These are phyloP conservation scores for Sechiopsis laciniata DNA, from an alignment of 306 rosid genomes.

Conservation along the genomic window DNA sequence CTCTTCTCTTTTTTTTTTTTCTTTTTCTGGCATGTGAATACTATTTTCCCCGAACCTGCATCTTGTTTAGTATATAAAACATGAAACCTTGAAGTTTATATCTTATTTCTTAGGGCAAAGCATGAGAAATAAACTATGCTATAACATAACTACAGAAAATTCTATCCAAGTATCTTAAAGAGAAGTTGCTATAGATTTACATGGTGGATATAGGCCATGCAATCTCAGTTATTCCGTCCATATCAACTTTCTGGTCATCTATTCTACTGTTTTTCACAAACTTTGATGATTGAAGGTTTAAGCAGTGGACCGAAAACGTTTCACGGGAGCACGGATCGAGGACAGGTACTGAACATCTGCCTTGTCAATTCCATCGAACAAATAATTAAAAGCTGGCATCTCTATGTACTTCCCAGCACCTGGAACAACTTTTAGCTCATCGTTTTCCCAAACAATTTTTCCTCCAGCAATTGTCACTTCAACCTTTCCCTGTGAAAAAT, in stretches of 20 bases:
- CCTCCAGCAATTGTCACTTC: slow-evolving; percentile 91
- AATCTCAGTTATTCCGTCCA: neutral
- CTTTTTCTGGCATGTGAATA: slow-evolving; percentile 9
- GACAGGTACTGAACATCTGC: slow-evolving; percentile 55
- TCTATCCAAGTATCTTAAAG: neutral
- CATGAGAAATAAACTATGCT: neutral
- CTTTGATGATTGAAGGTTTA: slow-evolving; percentile 17
- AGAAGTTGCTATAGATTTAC: slow-evolving; percentile 10
- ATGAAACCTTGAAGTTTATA: slow-evolving; percentile 4
- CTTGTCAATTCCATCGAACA: slow-evolving; percentile 63
- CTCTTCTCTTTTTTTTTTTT: neutral
- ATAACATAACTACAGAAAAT: slow-evolving; percentile 8
- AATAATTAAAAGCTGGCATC: slow-evolving; percentile 58
- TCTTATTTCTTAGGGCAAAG: neutral
- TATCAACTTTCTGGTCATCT: neutral
- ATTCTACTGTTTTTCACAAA: neutral
- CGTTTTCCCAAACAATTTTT: slow-evolving; percentile 83
- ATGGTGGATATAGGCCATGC: slow-evolving; percentile 16
- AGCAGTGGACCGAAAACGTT: slow-evolving; percentile 36
- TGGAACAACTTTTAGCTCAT: slow-evolving; percentile 65
- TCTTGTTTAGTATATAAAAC: slow-evolving; percentile 11
- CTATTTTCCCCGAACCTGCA: neutral
- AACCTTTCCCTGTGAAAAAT: slow-evolving; percentile 63
- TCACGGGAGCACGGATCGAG: slow-evolving; percentile 63
- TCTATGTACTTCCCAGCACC: slow-evolving; percentile 69